Evolutionary conservation across 2,329 filamentous ascomycete species (phyloP).

Genomic region (Aspergillus novofumigatus): DNA sequence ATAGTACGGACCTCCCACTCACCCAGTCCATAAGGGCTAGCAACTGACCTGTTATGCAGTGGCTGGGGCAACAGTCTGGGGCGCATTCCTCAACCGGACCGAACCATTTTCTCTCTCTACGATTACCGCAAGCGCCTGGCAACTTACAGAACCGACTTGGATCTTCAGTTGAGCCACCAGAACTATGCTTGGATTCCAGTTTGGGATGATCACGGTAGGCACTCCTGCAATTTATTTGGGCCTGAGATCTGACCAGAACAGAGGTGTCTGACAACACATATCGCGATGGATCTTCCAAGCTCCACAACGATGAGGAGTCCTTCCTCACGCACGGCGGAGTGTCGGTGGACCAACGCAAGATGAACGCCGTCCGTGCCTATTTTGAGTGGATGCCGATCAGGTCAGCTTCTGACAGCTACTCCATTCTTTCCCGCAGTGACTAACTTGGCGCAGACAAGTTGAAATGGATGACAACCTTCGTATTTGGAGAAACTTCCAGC

Average conservation of each 20-base stretch:
- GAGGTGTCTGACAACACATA: slow-evolving; percentile 64
- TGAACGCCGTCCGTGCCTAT: slow-evolving; percentile 67
- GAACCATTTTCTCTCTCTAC: slow-evolving; percentile 45
- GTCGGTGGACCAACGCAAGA: slow-evolving; percentile 68
- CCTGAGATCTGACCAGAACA: slow-evolving; percentile 13
- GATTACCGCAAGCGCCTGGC: slow-evolving; percentile 56
- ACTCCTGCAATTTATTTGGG: slow-evolving; percentile 1
- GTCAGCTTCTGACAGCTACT: slow-evolving; percentile 17
- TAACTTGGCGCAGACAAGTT: slow-evolving; percentile 45
- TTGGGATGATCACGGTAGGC: slow-evolving; percentile 58
- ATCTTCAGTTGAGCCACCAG: slow-evolving; percentile 54
- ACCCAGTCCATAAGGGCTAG: slow-evolving; percentile 4
- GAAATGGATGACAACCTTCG: slow-evolving; percentile 67
- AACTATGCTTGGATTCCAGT: slow-evolving; percentile 60
- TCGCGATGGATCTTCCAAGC: slow-evolving; percentile 55
- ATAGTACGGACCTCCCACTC: slow-evolving; percentile 6
- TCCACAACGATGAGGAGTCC: slow-evolving; percentile 64
- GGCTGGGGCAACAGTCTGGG: slow-evolving; percentile 51
- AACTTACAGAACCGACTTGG: slow-evolving; percentile 58
- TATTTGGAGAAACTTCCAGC: slow-evolving; percentile 63
- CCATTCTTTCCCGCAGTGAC: slow-evolving; percentile 25
- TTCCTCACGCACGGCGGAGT: slow-evolving; percentile 57
- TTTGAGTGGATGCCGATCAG: slow-evolving; percentile 64
- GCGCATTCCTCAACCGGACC: slow-evolving; percentile 52
- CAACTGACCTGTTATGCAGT: slow-evolving; percentile 2